Conservation (phyloP, 2,329 filamentous ascomycete genomes). For the Sporothrix pseudoabietina region DNA sequence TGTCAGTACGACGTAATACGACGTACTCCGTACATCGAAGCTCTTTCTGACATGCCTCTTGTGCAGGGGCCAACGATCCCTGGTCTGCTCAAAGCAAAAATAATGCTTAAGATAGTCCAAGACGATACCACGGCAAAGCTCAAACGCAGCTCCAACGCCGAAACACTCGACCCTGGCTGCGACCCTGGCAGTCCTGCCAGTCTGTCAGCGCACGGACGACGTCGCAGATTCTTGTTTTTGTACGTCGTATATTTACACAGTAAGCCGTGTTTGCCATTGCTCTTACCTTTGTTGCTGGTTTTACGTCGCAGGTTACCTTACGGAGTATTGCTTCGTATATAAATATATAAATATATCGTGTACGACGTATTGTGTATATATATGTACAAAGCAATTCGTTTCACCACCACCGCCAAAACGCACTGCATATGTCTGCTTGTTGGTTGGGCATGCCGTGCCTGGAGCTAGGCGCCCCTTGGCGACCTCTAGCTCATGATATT, state of each 20-base stretch:
- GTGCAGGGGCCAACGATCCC: neutral
- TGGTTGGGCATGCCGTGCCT: neutral
- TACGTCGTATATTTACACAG: neutral
- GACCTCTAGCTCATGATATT: neutral
- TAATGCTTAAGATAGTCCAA: too few relatives aligned
- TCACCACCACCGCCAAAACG: neutral
- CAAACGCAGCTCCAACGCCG: conserved; percentile 12
- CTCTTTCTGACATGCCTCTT: neutral
- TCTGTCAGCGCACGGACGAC: conserved; percentile 1
- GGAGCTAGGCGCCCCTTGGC: neutral
- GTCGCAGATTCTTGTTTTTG: conserved; percentile 1
- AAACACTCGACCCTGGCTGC: neutral
- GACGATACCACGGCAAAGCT: neutral
- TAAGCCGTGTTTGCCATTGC: neutral
- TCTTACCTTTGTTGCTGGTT: neutral
- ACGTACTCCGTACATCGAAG: too few relatives aligned
- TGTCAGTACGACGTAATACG: too few relatives aligned
- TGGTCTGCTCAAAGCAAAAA: neutral
- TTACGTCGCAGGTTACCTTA: too few relatives aligned
- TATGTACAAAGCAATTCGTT: neutral
- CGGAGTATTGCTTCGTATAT: too few relatives aligned
- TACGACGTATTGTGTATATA: too few relatives aligned
- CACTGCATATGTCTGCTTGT: neutral
- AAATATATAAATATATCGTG: too few relatives aligned
- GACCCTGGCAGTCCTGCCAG: neutral